Percentiles rank a stretch among this genome's conserved stretches.
Conservation (phyloP, 2,329 filamentous ascomycete species). For the Arthroderma sp. region DNA sequence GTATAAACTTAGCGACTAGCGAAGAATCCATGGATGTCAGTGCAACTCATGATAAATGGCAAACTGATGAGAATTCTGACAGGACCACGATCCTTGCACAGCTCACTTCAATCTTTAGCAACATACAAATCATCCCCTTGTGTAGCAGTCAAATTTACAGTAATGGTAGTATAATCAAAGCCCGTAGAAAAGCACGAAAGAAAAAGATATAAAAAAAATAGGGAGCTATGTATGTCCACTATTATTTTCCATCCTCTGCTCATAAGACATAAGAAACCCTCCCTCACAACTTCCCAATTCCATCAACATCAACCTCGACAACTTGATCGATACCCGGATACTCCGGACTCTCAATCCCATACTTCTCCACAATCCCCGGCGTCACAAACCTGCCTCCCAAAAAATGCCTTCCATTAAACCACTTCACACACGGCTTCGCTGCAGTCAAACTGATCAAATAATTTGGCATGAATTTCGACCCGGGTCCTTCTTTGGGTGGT, state of each 20-base stretch:
- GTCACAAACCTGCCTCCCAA: conserved; percentile 82
- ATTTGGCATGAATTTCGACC: conserved; percentile 65
- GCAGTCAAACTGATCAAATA: conserved; percentile 81
- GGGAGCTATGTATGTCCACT: too few species aligned
- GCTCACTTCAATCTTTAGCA: too few species aligned
- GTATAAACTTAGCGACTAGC: not conserved
- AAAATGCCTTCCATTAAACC: conserved; percentile 76
- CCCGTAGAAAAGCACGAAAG: too few species aligned
- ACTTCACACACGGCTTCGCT: conserved; percentile 75
- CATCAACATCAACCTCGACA: conserved; percentile 51
- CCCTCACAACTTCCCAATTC: conserved; percentile 22
- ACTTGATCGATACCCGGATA: conserved; percentile 85
- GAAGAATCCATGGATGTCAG: not conserved
- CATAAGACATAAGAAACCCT: not conserved
- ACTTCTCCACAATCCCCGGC: conserved; percentile 66
- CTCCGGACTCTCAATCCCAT: conserved; percentile 65
- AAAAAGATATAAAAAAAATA: too few species aligned
- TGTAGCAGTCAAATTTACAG: too few species aligned
- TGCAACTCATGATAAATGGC: too few species aligned
- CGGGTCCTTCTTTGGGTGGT: conserved; percentile 63
- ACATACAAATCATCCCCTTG: too few species aligned
- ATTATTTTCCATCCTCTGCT: too few species aligned
- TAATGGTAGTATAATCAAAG: too few species aligned
- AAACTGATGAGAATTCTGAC: too few species aligned
- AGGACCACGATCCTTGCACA: too few species aligned